Conservation (phyloP, 306 rosid genomes). For the Dalbergia oliveri region DNA sequence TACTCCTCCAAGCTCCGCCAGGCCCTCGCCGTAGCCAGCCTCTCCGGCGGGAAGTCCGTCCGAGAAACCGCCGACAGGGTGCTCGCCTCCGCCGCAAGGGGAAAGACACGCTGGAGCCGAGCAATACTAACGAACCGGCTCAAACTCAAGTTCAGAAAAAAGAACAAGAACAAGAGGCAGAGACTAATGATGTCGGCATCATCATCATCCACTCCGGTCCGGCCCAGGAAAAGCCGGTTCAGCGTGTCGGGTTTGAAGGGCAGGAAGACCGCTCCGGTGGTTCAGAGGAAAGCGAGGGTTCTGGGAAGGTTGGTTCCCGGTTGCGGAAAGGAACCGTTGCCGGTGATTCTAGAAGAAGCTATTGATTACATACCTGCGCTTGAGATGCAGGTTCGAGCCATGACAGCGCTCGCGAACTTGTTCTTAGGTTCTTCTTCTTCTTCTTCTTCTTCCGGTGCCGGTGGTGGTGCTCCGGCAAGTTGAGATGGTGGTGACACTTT, state of each 20-base stretch:
- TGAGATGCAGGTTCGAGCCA: conserved; percentile 96
- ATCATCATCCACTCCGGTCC: conserved; percentile 1
- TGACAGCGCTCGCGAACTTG: conserved; percentile 75
- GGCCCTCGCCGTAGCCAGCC: conserved; percentile 68
- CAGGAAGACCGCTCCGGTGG: conserved; percentile 72
- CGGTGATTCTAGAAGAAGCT: conserved; percentile 87
- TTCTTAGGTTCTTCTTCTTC: conserved; percentile 59
- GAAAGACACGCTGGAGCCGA: conserved; percentile 90
- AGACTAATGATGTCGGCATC: not conserved
- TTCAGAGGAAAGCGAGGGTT: conserved; percentile 75
- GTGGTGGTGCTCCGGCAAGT: conserved; percentile 1
- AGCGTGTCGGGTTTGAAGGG: conserved; percentile 71
- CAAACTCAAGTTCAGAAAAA: conserved; percentile 80
- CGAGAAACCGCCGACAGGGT: conserved; percentile 87
- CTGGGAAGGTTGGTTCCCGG: conserved; percentile 95
- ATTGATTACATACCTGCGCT: conserved; percentile 90
- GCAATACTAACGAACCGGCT: conserved; percentile 77
- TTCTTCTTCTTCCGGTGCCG: conserved; percentile 17
- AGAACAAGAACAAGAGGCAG: conserved; percentile 51
- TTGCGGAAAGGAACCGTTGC: conserved; percentile 82
- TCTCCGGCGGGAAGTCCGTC: conserved; percentile 62
- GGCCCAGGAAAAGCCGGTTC: conserved; percentile 65
- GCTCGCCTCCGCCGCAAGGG: conserved; percentile 82
- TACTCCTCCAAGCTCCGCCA: conserved; percentile 80
- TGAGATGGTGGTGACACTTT: conserved; percentile 25